These are phyloP conservation scores for Aspergillus fijiensis DNA, from an alignment of 2,329 filamentous ascomycete species.

Conservation along the genomic window DNA sequence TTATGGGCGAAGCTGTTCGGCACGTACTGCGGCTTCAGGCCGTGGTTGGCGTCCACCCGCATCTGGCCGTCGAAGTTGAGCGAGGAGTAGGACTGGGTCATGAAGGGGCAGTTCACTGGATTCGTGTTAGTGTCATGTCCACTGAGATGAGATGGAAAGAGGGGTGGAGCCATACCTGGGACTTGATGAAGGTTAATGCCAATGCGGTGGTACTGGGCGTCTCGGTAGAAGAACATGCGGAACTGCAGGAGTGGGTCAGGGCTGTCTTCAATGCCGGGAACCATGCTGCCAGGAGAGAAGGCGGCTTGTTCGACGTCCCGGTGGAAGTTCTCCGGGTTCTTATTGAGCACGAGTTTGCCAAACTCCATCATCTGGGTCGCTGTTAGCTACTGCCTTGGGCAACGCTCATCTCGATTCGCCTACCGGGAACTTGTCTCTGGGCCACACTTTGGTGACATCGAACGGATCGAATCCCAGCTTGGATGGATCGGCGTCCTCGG, in stretches of 20 bases:
- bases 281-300: constrained; percentile 53
- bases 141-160: not conserved
- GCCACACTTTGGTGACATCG: constrained; percentile 57
- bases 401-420: not conserved
- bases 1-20: constrained; percentile 55
- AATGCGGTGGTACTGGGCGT: constrained; percentile 54
- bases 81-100: constrained; percentile 47
- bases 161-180: constrained; percentile 24
- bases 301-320: constrained; percentile 54
- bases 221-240: constrained; percentile 52
- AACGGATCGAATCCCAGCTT: constrained; percentile 55
- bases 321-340: constrained; percentile 55
- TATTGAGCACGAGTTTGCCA: constrained; percentile 53
- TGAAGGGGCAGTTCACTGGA: constrained; percentile 47
- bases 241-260: constrained; percentile 52
- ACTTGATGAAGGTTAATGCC: constrained; percentile 55
- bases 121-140: too few species aligned
- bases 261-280: constrained; percentile 53
- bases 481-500: constrained; percentile 48
- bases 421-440: constrained; percentile 47
- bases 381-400: not conserved
- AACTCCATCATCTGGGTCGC: constrained; percentile 43
- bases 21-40: constrained; percentile 51
- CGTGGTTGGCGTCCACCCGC: constrained; percentile 49
- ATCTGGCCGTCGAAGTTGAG: constrained; percentile 53